Evolutionary conservation across 1,284 basidiomycete genomes (phyloP), one percentile per base, ranked within the genome.

Genomic region (Gymnopus androsaceus): DNA sequence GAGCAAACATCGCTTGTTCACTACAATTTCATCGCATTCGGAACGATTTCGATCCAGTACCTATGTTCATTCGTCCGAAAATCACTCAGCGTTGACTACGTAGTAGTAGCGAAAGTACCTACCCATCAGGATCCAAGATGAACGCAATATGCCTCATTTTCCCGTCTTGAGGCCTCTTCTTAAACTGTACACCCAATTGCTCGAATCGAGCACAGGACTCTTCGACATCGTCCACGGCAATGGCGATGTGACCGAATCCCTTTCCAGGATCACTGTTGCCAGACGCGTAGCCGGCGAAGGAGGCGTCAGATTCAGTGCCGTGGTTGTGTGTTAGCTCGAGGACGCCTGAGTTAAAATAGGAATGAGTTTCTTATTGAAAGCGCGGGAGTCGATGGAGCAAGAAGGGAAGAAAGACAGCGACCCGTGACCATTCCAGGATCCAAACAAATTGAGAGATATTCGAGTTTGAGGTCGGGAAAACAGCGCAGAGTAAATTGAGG

Each of bases 241-340:
- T 87, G 55, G 90, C 91, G 63, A 95, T 93, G 71, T 95, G 92
- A 1, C 94, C 92, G 66, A 95, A 95, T 11, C 79, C 79, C 56
- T 78, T 78, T 38, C 87, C 87, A 9, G 90, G 90, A n/a, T 95
- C 92, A 4, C 80, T 69, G 73, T 97, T 97, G 1, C 94, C 95
- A 63, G 72, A 87, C 12, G 84, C 79, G 70, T 96, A 95, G 41
- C 91, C 90, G 65, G 84, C 69, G 78, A 95, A 95, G 59, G 74
- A 72, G 57, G 84, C 64, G 71, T 96, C 90, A 59, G 70, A 75
- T 72, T 96, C 94, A 46, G 94, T 95, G 56, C 94, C 92, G 69
- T 92, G 90, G 76, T 95, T 95, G 75, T 92, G 88, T 9, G 91
- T 94, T 48, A 95, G 81, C 72, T 95, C 94, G 58, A 95, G 84